phyloP scores from a whole-genome alignment of 1,139 yeast genomes.

The Hemisphaericaspora lyxosophila region DNA sequence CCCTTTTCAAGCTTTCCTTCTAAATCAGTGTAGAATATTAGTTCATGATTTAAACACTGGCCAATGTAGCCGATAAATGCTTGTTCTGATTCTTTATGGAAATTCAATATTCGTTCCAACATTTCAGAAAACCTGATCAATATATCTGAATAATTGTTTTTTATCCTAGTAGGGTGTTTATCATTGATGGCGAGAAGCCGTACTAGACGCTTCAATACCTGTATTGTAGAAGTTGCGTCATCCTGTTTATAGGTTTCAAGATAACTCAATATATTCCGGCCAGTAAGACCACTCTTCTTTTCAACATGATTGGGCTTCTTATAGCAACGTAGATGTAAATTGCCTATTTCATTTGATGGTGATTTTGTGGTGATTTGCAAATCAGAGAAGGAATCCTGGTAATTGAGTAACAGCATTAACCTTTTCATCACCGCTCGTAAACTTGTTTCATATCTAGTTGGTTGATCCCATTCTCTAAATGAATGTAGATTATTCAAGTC shows the following conservation, averaged over 20 bases:
- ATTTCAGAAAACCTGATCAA: constrained; percentile 21
- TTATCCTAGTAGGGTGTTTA: constrained; percentile 20
- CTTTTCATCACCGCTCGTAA: constrained; percentile 17
- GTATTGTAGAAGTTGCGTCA: background rate
- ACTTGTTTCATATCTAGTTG: constrained; percentile 17
- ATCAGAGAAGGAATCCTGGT: background rate
- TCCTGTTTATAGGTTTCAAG: constrained; percentile 2
- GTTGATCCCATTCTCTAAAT: constrained; percentile 11
- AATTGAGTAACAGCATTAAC: constrained; percentile 7
- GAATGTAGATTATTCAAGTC: constrained; percentile 23
- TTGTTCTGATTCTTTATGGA: constrained; percentile 23
- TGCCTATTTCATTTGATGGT: constrained; percentile 5
- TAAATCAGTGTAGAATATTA: constrained; percentile 18
- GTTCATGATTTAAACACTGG: constrained; percentile 24
- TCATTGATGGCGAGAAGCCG: constrained; percentile 11
- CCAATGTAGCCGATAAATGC: constrained; percentile 20
- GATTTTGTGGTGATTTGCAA: constrained; percentile 5
- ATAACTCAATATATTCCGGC: constrained; percentile 2
- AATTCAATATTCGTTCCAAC: constrained; percentile 21
- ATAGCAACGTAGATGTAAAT: constrained; percentile 6
- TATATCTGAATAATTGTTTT: constrained; percentile 21
- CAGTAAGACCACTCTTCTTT: constrained; percentile 3
- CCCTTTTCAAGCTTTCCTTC: constrained; percentile 17
- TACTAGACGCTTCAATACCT: constrained; percentile 7
- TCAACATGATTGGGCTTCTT: background rate